Base-by-base conservation (phyloP, 371 early-diverging fungal genomes). In the Conidiobolus coronatus region DNA sequence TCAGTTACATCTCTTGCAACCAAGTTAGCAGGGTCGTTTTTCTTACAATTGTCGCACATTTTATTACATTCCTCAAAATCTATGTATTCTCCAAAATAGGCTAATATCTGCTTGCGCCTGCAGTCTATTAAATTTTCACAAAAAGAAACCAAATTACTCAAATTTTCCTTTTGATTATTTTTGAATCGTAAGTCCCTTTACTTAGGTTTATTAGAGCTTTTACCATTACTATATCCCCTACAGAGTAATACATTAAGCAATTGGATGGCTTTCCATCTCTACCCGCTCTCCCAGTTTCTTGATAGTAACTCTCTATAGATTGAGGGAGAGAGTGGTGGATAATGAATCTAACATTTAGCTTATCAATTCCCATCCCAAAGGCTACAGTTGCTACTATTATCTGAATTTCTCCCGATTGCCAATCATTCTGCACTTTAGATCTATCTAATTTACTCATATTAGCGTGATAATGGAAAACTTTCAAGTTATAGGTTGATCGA, bases 341-440 rank as follows among this genome's bases (percentile, higher is more conserved):
- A 1, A 99, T 98, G 61, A 86, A 99, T 1, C 99, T 82, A 12
- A 99, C 99, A 54, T 99, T 91, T 14, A 90, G 64, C 63, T 99
- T 98, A 66, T 99, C 97, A 42, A 99, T 98, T 4, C 99, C 92
- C 91, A 92, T 86, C 12, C 97, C 96, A 65, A 99, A 98, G 0
- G 99, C 99, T 36, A 98, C 77, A 0, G 99, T 99, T 0, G 99
- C 99, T 2, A 95, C 93, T 53, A 99, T 92, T 36, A 99, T 78
- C 39, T 84, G 69, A 2, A 87, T 56, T 17, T 60, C 52, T 22
- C 81, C 84, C 1, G 52, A 55, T 53, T 80, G 81, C 99, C 99
- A 99, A 12, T 73, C 74, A 17, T 67, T 55, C 62, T 99, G 99
- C 2, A 92, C 67, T 1, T 60, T 54, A 13, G 57, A 53, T 13